Evolutionary conservation across 1,139 yeast genomes (phyloP).

Genomic region (Candida sp.): DNA sequence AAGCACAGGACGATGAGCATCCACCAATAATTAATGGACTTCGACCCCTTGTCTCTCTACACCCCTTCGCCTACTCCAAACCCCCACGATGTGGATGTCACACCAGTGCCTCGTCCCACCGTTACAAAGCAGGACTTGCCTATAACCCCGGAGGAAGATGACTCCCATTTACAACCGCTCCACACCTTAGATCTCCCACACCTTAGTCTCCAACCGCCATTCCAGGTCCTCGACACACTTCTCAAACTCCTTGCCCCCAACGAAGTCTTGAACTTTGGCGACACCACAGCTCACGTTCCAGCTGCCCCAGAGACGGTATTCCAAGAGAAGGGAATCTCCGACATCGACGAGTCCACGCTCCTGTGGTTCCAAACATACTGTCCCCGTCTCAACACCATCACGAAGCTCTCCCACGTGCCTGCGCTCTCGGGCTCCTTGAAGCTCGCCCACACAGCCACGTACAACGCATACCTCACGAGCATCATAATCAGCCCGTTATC

Average conservation of each 20-base stretch:
- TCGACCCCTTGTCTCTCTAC: constrained; percentile 49
- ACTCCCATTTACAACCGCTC: constrained; percentile 36
- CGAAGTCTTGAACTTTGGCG: constrained; percentile 58
- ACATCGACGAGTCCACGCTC: constrained; percentile 24
- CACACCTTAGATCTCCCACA: constrained; percentile 74
- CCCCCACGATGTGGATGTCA: background rate
- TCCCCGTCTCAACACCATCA: constrained; percentile 31
- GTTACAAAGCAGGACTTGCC: background rate
- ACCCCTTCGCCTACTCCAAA: constrained; percentile 24
- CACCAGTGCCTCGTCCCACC: background rate
- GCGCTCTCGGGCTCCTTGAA: constrained; percentile 27
- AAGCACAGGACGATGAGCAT: background rate
- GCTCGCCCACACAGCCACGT: constrained; percentile 23
- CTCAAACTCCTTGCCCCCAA: constrained; percentile 56
- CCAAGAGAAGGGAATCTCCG: constrained; percentile 16
- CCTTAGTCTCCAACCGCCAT: constrained; percentile 52
- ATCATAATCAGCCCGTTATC: constrained; percentile 60
- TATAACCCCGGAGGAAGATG: constrained; percentile 16
- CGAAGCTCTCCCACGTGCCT: constrained; percentile 31
- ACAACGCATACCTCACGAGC: constrained; percentile 66
- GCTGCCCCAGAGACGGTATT: constrained; percentile 14
- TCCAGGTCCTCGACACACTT: constrained; percentile 44
- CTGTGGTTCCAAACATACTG: constrained; percentile 46
- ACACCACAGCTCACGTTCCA: constrained; percentile 8
- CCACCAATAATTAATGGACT: constrained; percentile 26